Base-by-base conservation (phyloP, 163 green algal species). In the Scenedesmus sp. region DNA sequence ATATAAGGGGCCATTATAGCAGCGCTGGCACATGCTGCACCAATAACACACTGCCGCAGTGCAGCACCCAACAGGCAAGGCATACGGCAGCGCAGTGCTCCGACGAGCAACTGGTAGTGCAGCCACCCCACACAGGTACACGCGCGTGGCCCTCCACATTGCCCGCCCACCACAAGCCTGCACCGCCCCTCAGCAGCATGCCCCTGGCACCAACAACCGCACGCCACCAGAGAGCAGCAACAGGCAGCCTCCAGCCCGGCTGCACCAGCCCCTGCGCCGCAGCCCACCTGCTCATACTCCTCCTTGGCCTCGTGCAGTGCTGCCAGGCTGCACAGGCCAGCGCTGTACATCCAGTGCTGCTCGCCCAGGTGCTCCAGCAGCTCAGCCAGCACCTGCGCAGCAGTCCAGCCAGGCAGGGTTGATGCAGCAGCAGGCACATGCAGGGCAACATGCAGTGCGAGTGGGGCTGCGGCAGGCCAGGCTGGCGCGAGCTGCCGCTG, bases 291-390 rank as follows among this genome's bases (percentile, higher is more conserved):
- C 43, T 89, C 37, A 65, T 89, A 89, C 35, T 94, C 53, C 7
- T 90, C 92, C 5, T 42, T 33, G 9, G 92, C 92, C 72, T 96
- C 92, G 35, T 94, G 91, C 26, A 81, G 85, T 13, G 94, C 70
- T 30, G 92, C 94, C 89, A 96, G 92, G 90, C 94, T 95, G 86
- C 93, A 91, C 91, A 96, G 90, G 3, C 93, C 93, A 22, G 91
- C 83, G 44, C 93, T 91, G 80, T 92, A 95, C 49, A 96, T 92
- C 94, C 94, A 96, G 83, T 96, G 94, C 43, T 90, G 89, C 59
- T 95, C 93, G 12, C 86, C 86, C 15, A 91, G 73, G 16, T 76
- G 37, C 22, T 91, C 86, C 15, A 49, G 9, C 22, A 90, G 42
- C n/a, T 82, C 51, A 16, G 82, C 46, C 30, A 49, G 68, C 30